Base-by-base conservation (phyloP, 2,329 filamentous ascomycete genomes). In the Phyllosticta capitalensis region DNA sequence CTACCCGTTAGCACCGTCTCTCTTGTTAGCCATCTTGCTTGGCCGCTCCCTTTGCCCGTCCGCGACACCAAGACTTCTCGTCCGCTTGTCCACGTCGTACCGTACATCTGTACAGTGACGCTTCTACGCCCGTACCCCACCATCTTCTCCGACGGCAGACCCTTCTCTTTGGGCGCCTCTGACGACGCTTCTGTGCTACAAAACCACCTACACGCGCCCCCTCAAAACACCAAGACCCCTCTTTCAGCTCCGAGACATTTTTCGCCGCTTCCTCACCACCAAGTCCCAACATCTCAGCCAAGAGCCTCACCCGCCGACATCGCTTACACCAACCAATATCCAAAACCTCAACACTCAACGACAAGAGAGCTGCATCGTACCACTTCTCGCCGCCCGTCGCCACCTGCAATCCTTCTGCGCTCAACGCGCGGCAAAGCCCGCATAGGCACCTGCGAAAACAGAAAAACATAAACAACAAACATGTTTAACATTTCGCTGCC, bases 401-500 rank as follows among this genome's bases (percentile, higher is more conserved):
- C 55, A 20, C 45, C 55, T 26, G 20, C 20, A 22, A 22, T 20
- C 20, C 50, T 52, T 9, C 50, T 52, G 19, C 50, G 22, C 20
- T 52, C 50, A 14, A 5, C 20, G 50, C 50, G 22, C 50, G 50
- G 22, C 20, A 21, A 2, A 52, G 22, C 9, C 50, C 50, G 22
- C 50, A 52, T 53, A 24, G 38, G 17, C 30, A n/a, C 17, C 38
- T 14, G 38, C 38, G 12, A 45, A 6, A 17, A 45, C 17, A 45
- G 6, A 17, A 45, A n/a, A 45, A 45, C 38, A 45, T n/a, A 45
- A 45, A 45, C 38, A 6, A n/a, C 38, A n/a, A n/a, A 45, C 38
- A 60, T 60, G 58, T 60, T 60, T 30, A 52, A 48, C 28, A 54
- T 60, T 33, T 54, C 58, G 30, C 52, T 54, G 9, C 51, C 55